These are phyloP conservation scores for Xylaria nigripes DNA, from an alignment of 495 filamentous ascomycete genomes.

Conservation along the genomic window DNA sequence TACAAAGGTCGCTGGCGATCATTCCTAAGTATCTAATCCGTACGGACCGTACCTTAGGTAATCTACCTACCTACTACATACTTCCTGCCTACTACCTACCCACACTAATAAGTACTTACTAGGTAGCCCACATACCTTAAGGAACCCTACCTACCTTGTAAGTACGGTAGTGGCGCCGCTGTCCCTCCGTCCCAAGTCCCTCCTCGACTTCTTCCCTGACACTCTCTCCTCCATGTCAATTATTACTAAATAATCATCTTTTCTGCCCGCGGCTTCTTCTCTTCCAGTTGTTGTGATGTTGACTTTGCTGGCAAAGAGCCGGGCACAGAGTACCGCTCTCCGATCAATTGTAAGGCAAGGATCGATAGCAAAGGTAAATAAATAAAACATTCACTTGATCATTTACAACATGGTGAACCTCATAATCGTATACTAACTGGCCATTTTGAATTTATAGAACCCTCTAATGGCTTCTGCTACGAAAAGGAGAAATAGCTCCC, in stretches of 20 bases:
- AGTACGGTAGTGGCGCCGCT: no score
- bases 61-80: no score
- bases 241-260: slow-evolving; percentile 4
- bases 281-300: slow-evolving; percentile 32
- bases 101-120: no score
- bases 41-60: no score
- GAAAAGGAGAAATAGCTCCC: slow-evolving; percentile 51
- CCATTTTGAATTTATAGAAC: slow-evolving; percentile 27
- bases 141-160: no score
- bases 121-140: no score
- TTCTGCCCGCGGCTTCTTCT: no score
- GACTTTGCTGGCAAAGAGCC: slow-evolving; percentile 36
- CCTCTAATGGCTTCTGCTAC: slow-evolving; percentile 45
- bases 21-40: no score
- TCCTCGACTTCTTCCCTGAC: no score
- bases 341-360: slow-evolving; percentile 26
- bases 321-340: slow-evolving; percentile 34
- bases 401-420: neutral
- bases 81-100: no score
- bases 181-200: no score
- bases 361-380: slow-evolving; percentile 24
- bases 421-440: neutral
- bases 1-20: no score
- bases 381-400: neutral
- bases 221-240: slow-evolving; percentile 1